phyloP scores from a whole-genome alignment of 139 green algal genomes.

The Spirogloea muscicola region DNA sequence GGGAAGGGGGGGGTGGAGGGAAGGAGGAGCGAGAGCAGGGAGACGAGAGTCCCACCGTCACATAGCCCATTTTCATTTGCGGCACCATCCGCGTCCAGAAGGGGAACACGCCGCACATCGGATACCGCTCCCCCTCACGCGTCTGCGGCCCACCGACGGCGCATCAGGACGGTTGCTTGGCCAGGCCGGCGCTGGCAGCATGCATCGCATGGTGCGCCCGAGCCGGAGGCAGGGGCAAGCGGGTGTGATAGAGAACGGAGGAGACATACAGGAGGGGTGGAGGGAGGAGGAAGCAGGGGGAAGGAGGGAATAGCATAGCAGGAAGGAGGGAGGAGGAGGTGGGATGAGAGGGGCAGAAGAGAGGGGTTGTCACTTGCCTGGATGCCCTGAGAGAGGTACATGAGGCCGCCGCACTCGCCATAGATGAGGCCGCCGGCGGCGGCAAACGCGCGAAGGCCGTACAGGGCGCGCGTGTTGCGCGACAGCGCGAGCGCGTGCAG shows the following conservation, averaged over 20 bases:
- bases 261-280: too few species aligned
- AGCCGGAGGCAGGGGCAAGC: neutral
- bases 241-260: neutral
- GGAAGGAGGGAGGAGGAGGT: neutral
- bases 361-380: conserved; percentile 37
- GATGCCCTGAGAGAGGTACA: conserved; percentile 76
- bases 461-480: conserved; percentile 57
- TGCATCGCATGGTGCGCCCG: neutral
- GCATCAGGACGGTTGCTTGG: neutral
- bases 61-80: conserved; percentile 64
- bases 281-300: neutral
- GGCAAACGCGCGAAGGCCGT: conserved; percentile 67
- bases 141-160: neutral
- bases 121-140: conserved; percentile 27
- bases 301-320: neutral
- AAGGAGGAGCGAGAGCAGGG: too few species aligned
- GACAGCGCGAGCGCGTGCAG: conserved; percentile 64
- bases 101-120: conserved; percentile 73
- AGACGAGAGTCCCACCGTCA: conserved; percentile 60
- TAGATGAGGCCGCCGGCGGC: conserved; percentile 79
- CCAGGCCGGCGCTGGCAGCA: too few species aligned
- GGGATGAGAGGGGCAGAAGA: neutral
- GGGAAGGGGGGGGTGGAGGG: neutral
- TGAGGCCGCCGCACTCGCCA: conserved; percentile 80
- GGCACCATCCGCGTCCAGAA: conserved; percentile 69